A percentile compares a stretch with the other conserved stretches of the same genome.
Conservation (phyloP, 2,329 filamentous ascomycete species). For the Helotiales sp. region DNA sequence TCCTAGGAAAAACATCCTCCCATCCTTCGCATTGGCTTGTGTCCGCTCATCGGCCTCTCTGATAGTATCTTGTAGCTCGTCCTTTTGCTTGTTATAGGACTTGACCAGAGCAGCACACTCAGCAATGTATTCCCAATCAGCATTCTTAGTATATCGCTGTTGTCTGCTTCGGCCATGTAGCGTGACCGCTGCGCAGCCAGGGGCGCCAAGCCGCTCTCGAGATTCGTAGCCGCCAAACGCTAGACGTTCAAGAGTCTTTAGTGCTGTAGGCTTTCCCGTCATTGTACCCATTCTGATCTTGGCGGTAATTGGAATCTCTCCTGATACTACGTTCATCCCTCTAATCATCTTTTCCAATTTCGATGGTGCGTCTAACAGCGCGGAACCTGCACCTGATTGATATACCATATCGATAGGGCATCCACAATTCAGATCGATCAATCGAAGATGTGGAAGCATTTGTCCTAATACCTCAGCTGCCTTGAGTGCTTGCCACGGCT, state of each 20-base stretch:
- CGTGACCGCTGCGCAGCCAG: conserved; percentile 91
- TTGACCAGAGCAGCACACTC: conserved; percentile 86
- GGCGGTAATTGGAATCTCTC: conserved; percentile 86
- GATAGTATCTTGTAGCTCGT: conserved; percentile 71
- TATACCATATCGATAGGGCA: conserved; percentile 96
- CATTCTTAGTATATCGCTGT: conserved; percentile 86
- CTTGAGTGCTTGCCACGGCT: conserved; percentile 88
- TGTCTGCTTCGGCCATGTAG: conserved; percentile 91
- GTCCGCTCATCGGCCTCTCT: conserved; percentile 75
- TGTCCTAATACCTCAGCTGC: conserved; percentile 78
- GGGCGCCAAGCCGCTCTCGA: conserved; percentile 67
- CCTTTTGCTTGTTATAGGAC: conserved; percentile 69
- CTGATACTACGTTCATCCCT: conserved; percentile 93
- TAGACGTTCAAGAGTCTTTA: conserved; percentile 79
- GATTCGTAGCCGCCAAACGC: conserved; percentile 77
- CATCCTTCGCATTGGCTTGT: conserved; percentile 63
- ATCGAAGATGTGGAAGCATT: conserved; percentile 78
- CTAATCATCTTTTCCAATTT: conserved; percentile 94
- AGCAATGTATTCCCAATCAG: conserved; percentile 95
- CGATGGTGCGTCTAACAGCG: conserved; percentile 80
- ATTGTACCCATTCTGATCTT: conserved; percentile 93
- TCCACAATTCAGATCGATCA: conserved; percentile 95
- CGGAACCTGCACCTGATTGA: conserved; percentile 84
- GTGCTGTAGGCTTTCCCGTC: conserved; percentile 75
- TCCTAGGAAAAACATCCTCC: conserved; percentile 85